phyloP scores from a whole-genome alignment of 345 rosid species.

The Mallotus nudiflorus region DNA sequence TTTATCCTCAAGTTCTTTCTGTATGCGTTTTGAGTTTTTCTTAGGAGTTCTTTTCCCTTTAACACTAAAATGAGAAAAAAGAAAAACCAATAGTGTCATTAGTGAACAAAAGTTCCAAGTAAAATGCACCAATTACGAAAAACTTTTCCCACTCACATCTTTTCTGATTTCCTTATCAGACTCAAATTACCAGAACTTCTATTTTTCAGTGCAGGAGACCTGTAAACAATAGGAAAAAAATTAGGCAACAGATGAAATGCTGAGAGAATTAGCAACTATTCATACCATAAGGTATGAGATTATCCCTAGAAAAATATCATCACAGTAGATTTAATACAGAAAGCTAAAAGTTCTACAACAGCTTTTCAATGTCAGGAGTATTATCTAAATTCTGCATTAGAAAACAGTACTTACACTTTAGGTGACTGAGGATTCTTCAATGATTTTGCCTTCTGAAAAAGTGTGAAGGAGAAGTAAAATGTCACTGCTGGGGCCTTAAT shows the following conservation, averaged over 20 bases:
- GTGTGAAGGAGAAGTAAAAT: constrained; percentile 19
- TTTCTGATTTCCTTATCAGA: constrained; percentile 42
- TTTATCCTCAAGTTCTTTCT: constrained; percentile 42
- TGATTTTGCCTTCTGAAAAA: constrained; percentile 58
- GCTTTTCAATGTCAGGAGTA: constrained; percentile 1
- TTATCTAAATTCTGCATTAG: background rate
- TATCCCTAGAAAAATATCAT: background rate
- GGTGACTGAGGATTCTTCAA: constrained; percentile 40
- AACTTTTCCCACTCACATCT: constrained; percentile 48
- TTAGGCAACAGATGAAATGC: background rate
- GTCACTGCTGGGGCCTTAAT: constrained; percentile 8
- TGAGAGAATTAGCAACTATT: constrained; percentile 7
- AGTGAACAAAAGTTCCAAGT: constrained; percentile 3
- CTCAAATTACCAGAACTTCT: constrained; percentile 38
- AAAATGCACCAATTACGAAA: constrained; percentile 12
- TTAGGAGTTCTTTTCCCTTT: constrained; percentile 87
- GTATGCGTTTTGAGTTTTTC: constrained; percentile 46
- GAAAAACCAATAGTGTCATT: constrained; percentile 14
- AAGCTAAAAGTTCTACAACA: background rate
- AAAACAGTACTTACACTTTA: constrained; percentile 49
- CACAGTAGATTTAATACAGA: background rate
- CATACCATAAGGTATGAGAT: constrained; percentile 3
- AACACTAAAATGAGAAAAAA: constrained; percentile 34
- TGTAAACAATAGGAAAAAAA: constrained; percentile 31
- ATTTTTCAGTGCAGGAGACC: constrained; percentile 54